phyloP scores from a whole-genome alignment of 352 stramenopile species.

The Peronospora belbahrii region DNA sequence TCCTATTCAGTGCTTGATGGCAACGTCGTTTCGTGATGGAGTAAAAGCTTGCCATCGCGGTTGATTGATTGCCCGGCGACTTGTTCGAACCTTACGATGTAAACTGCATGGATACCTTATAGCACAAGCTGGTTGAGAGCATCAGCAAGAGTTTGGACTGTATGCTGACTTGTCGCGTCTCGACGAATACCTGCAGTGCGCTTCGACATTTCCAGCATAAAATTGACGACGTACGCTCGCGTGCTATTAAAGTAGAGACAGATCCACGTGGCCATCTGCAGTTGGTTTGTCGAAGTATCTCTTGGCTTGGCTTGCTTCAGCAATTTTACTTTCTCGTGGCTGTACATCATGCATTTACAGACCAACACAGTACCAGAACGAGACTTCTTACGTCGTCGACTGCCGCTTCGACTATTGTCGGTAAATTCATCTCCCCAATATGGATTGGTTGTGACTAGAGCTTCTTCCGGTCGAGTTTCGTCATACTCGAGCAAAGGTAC shows the following conservation, averaged over 20 bases:
- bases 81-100: neutral
- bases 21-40: no score
- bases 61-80: neutral
- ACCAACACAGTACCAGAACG: constrained; percentile 29
- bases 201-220: constrained; percentile 21
- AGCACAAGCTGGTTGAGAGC: constrained; percentile 12
- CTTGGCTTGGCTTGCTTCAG: constrained; percentile 11
- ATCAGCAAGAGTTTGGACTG: constrained; percentile 21
- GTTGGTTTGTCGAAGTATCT: constrained; percentile 2
- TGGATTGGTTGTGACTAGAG: neutral
- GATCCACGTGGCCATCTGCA: constrained; percentile 9
- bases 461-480: constrained; percentile 6
- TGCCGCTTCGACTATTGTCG: constrained; percentile 1
- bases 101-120: neutral
- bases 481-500: constrained; percentile 31
- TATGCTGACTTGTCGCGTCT: constrained; percentile 19
- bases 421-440: constrained; percentile 1
- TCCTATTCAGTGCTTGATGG: no score
- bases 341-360: constrained; percentile 36
- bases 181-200: constrained; percentile 4
- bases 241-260: constrained; percentile 28
- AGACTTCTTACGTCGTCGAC: constrained; percentile 21
- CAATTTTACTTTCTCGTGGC: constrained; percentile 16
- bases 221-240: constrained; percentile 13
- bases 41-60: neutral